A percentile compares a stretch with the other conserved stretches of the same genome.
These are phyloP conservation scores for Ceratobasidium sp. DNA, from an alignment of 1,284 basidiomycete species.

Conservation along the genomic window DNA sequence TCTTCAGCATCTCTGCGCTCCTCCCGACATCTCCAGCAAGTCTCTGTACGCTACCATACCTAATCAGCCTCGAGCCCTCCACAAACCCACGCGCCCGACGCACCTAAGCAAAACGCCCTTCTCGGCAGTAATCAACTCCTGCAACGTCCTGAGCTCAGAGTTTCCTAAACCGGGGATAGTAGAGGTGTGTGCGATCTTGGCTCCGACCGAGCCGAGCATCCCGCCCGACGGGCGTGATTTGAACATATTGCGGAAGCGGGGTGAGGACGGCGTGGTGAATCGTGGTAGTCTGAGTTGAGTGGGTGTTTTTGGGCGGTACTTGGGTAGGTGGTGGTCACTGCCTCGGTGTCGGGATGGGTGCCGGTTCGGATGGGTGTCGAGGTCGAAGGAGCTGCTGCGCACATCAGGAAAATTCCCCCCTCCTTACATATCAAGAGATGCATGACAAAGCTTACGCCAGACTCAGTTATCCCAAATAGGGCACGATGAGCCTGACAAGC, in stretches of 20 bases:
- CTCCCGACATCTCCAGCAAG: constrained; percentile 73
- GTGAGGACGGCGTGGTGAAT: constrained; percentile 34
- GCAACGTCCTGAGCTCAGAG: constrained; percentile 81
- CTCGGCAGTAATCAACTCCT: constrained; percentile 90
- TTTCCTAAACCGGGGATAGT: constrained; percentile 83
- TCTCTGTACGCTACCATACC: constrained; percentile 72
- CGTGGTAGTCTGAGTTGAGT: background rate
- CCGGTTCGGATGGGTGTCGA: too few species aligned
- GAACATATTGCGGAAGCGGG: constrained; percentile 29
- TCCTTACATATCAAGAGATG: too few species aligned
- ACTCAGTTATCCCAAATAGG: too few species aligned
- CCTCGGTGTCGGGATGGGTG: too few species aligned
- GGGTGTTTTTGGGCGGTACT: background rate
- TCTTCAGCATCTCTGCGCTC: constrained; percentile 77
- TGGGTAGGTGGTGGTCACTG: too few species aligned
- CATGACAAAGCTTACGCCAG: too few species aligned
- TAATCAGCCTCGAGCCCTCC: too few species aligned
- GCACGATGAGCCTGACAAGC: too few species aligned
- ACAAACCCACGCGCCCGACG: background rate
- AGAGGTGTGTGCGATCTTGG: constrained; percentile 85
- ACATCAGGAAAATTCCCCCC: too few species aligned
- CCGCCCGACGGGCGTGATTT: constrained; percentile 43
- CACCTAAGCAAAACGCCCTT: constrained; percentile 79
- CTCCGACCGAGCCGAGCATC: constrained; percentile 56
- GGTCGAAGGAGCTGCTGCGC: too few species aligned